phyloP scores from a whole-genome alignment of 2,329 filamentous ascomycete genomes.

The Keithomyces neogunnii region DNA sequence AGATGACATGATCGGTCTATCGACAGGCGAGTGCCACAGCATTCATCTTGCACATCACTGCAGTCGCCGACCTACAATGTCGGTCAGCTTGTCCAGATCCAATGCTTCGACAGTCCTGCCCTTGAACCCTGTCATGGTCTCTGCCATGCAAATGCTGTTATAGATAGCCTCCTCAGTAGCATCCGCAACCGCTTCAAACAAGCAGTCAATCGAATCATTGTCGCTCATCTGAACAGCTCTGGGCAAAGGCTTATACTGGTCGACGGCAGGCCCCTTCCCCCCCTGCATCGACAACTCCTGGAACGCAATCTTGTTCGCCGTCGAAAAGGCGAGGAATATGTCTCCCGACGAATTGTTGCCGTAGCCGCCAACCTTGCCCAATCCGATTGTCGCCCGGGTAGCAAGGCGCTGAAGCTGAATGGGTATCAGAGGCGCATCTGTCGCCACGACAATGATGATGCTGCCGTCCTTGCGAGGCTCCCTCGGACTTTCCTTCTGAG shows the following conservation, averaged over 20 bases:
- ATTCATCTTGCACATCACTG: constrained; percentile 7
- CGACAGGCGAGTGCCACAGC: too few species aligned
- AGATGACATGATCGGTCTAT: background rate
- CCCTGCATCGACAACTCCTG: constrained; percentile 20
- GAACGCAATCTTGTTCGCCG: constrained; percentile 38
- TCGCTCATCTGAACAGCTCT: constrained; percentile 31
- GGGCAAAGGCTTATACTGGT: constrained; percentile 14
- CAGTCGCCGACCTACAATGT: constrained; percentile 33
- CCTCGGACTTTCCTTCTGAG: background rate
- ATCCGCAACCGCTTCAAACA: constrained; percentile 55
- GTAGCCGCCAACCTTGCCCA: constrained; percentile 52
- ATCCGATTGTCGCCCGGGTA: constrained; percentile 51
- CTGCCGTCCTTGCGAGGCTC: constrained; percentile 26
- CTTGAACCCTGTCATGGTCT: constrained; percentile 46
- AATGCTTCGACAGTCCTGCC: constrained; percentile 41
- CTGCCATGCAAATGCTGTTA: constrained; percentile 53
- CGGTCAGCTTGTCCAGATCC: constrained; percentile 36
- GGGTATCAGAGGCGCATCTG: constrained; percentile 22
- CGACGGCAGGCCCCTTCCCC: constrained; percentile 6
- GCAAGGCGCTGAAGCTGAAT: constrained; percentile 38
- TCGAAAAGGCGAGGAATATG: constrained; percentile 60
- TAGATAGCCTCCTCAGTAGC: constrained; percentile 58
- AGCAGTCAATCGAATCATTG: constrained; percentile 50
- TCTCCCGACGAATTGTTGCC: constrained; percentile 56
- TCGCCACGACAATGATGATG: constrained; percentile 25